phyloP scores from a whole-genome alignment of 2,329 filamentous ascomycete species.

The Rhinocladiella similis region DNA sequence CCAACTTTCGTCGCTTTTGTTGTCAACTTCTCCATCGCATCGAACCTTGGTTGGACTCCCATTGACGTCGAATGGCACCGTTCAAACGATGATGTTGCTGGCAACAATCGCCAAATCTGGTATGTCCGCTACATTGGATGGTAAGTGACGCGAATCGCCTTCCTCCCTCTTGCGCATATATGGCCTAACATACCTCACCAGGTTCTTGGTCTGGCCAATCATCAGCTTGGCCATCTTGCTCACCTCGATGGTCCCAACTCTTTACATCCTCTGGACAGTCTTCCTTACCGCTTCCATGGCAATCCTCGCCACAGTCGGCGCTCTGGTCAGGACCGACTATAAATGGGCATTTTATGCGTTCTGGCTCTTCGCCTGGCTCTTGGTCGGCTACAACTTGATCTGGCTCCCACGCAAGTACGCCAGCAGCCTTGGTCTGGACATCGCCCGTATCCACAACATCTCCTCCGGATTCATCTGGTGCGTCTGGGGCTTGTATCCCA shows the following conservation, averaged over 20 bases:
- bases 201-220: constrained; percentile 63
- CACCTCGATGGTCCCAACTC: constrained; percentile 66
- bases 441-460: constrained; percentile 54
- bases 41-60: constrained; percentile 62
- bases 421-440: constrained; percentile 51
- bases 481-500: constrained; percentile 66
- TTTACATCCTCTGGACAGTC: constrained; percentile 61
- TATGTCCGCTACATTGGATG: constrained; percentile 67
- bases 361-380: constrained; percentile 54
- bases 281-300: constrained; percentile 67
- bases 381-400: constrained; percentile 60
- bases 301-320: constrained; percentile 63
- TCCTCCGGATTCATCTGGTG: constrained; percentile 55
- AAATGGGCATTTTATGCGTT: constrained; percentile 62
- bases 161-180: constrained; percentile 24
- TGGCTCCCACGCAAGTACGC: constrained; percentile 58
- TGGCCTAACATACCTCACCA: constrained; percentile 38
- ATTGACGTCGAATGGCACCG: constrained; percentile 61
- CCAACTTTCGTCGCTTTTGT: constrained; percentile 42
- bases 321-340: constrained; percentile 60
- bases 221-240: constrained; percentile 63
- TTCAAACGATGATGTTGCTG: constrained; percentile 44
- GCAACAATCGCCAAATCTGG: constrained; percentile 61
- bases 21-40: constrained; percentile 67
- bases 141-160: constrained; percentile 33